A percentile compares a stretch with the other conserved stretches of the same genome.
phyloP scores from a whole-genome alignment of 2,329 filamentous ascomycete species.

The Lachnellula arida region DNA sequence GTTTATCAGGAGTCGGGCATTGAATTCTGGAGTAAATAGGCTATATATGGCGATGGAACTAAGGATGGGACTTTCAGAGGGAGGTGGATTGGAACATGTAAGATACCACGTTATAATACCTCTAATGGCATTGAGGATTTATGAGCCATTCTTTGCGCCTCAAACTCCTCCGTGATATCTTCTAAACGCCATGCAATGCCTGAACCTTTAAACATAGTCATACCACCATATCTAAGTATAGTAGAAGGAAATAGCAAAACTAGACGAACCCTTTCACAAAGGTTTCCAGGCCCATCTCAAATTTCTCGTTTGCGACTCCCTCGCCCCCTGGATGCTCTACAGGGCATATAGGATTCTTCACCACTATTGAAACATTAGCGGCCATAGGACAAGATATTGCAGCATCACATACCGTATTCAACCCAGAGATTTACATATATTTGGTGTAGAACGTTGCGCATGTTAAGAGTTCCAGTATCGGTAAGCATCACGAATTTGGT shows the following conservation, averaged over 20 bases:
- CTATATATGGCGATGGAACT: neutral
- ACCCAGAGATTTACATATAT: slow-evolving; percentile 98
- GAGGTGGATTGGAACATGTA: slow-evolving; percentile 14
- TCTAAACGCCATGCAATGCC: slow-evolving; percentile 18
- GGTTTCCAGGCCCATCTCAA: slow-evolving; percentile 68
- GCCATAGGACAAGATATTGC: slow-evolving; percentile 1
- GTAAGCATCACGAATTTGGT: slow-evolving; percentile 97
- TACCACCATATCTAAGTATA: neutral
- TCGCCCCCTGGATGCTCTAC: slow-evolving; percentile 65
- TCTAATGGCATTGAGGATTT: slow-evolving; percentile 7
- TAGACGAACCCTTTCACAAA: slow-evolving; percentile 64
- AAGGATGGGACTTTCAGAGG: neutral
- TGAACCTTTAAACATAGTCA: neutral
- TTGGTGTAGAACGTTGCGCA: slow-evolving; percentile 92
- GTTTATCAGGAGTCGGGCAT: slow-evolving; percentile 8
- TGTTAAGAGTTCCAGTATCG: slow-evolving; percentile 81
- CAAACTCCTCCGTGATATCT: slow-evolving; percentile 20
- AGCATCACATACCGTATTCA: slow-evolving; percentile 67
- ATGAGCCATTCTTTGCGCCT: slow-evolving; percentile 1
- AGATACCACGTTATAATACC: slow-evolving; percentile 17
- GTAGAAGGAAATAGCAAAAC: neutral
- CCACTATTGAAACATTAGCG: slow-evolving; percentile 42
- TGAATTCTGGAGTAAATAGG: neutral
- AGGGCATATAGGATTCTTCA: slow-evolving; percentile 65
- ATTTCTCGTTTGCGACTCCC: slow-evolving; percentile 67